A percentile compares a stretch with the other conserved stretches of the same genome.
These are phyloP conservation scores for Macadamia tetraphylla DNA, from an alignment of 164 flowering plant species.

Conservation along the genomic window DNA sequence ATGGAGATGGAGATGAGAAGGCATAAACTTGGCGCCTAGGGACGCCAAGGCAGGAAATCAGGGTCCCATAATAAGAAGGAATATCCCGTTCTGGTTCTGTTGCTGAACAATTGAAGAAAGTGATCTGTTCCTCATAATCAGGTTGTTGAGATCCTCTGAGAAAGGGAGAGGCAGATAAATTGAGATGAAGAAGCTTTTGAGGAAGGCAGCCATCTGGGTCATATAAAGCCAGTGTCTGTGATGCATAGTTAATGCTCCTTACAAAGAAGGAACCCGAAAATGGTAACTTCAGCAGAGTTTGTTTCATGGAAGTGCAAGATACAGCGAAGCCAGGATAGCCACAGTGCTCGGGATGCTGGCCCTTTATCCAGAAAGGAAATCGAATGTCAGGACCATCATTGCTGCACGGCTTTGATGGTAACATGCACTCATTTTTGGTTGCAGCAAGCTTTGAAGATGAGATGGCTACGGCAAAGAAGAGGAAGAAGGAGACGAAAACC, in stretches of 20 bases:
- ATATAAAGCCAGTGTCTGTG: background rate
- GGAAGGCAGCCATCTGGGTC: background rate
- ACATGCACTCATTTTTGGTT: background rate
- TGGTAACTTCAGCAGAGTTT: constrained; percentile 5
- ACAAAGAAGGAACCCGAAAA: constrained; percentile 4
- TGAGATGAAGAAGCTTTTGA: background rate
- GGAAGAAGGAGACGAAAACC: too few species aligned
- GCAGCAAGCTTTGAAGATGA: too few species aligned
- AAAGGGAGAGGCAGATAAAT: background rate
- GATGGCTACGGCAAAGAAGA: too few species aligned
- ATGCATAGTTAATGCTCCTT: background rate
- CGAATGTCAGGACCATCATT: background rate
- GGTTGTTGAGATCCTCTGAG: too few species aligned
- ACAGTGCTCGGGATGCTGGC: background rate
- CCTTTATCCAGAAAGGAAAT: constrained; percentile 3
- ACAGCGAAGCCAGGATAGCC: constrained; percentile 6
- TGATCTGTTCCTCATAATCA: background rate
- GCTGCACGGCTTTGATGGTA: background rate
- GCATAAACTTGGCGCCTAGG: background rate
- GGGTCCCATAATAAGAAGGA: background rate
- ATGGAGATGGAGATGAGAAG: background rate
- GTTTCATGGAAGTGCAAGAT: background rate
- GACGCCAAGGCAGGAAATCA: background rate
- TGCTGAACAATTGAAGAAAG: background rate
- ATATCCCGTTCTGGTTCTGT: background rate